These are phyloP conservation scores for Colletotrichum zoysiae DNA, from an alignment of 2,329 filamentous ascomycete genomes.

Conservation along the genomic window DNA sequence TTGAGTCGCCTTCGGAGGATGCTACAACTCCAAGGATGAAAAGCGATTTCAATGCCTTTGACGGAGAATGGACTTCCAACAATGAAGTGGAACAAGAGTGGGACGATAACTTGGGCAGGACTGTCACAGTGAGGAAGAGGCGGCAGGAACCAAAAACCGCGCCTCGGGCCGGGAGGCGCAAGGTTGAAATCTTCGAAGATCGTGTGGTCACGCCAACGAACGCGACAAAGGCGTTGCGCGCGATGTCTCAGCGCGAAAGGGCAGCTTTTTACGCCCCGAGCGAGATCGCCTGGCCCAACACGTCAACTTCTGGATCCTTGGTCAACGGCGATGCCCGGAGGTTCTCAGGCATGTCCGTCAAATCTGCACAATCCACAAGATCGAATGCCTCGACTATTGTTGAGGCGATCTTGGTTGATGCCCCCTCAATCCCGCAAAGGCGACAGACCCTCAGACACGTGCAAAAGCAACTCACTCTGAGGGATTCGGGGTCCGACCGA, in stretches of 20 bases:
- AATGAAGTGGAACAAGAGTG: slow-evolving; percentile 66
- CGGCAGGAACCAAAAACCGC: slow-evolving; percentile 44
- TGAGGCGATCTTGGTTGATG: slow-evolving; percentile 69
- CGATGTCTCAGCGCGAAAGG: slow-evolving; percentile 60
- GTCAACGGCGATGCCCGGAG: slow-evolving; percentile 60
- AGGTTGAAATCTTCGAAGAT: slow-evolving; percentile 61
- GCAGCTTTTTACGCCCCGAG: slow-evolving; percentile 54
- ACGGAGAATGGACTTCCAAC: slow-evolving; percentile 68
- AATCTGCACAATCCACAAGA: slow-evolving; percentile 65
- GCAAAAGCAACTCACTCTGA: slow-evolving; percentile 65
- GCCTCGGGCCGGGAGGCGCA: slow-evolving; percentile 45
- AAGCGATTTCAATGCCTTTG: slow-evolving; percentile 66
- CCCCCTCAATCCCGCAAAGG: slow-evolving; percentile 56
- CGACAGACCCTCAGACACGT: slow-evolving; percentile 72
- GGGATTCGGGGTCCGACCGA: slow-evolving; percentile 60
- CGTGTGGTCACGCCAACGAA: slow-evolving; percentile 62
- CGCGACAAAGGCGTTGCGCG: slow-evolving; percentile 63
- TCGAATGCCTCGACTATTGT: slow-evolving; percentile 69
- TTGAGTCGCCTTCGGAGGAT: slow-evolving; percentile 48
- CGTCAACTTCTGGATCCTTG: slow-evolving; percentile 55
- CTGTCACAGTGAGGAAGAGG: slow-evolving; percentile 66
- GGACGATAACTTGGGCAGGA: slow-evolving; percentile 66
- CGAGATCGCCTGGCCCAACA: slow-evolving; percentile 47
- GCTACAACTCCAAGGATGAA: slow-evolving; percentile 58
- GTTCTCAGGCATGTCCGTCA: slow-evolving; percentile 67